These are phyloP conservation scores for Endothia cerciana DNA, from an alignment of 2,329 filamentous ascomycete species.

Conservation along the genomic window DNA sequence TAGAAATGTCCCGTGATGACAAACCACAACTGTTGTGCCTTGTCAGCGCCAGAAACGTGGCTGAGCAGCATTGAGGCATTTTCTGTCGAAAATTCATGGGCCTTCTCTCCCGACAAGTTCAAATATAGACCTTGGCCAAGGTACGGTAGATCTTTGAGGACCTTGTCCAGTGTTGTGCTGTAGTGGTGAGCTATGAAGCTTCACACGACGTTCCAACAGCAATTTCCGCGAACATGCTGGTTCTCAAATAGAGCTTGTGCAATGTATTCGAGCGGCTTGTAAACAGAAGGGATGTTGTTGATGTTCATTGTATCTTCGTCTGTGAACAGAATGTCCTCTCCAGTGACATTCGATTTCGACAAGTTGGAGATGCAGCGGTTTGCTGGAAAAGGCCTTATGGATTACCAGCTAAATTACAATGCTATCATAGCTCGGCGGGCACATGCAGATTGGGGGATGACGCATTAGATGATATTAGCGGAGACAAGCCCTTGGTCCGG, in stretches of 20 bases:
- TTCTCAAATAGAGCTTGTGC: slow-evolving; percentile 6
- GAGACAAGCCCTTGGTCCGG: background rate
- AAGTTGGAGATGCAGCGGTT: background rate
- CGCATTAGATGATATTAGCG: background rate
- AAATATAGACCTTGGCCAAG: background rate
- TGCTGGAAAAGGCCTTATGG: background rate
- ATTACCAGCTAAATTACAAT: background rate
- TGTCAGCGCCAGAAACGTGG: slow-evolving; percentile 3
- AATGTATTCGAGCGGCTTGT: background rate
- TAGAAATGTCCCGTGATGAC: background rate
- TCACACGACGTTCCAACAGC: background rate
- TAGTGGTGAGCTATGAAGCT: background rate
- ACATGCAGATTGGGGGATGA: background rate
- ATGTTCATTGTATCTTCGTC: background rate
- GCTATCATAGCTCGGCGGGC: background rate
- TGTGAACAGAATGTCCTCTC: background rate
- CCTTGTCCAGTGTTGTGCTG: background rate
- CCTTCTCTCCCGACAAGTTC: background rate
- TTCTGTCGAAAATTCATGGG: background rate
- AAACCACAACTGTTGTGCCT: slow-evolving; percentile 2
- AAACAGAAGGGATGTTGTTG: background rate
- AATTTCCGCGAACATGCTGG: background rate
- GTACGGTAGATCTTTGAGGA: background rate
- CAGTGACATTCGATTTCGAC: background rate
- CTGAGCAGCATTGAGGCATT: background rate